Evolutionary conservation across 108 stramenopile genomes (phyloP), one percentile per base, ranked within the genome.

Genomic region (Poteriospumella lacustris): DNA sequence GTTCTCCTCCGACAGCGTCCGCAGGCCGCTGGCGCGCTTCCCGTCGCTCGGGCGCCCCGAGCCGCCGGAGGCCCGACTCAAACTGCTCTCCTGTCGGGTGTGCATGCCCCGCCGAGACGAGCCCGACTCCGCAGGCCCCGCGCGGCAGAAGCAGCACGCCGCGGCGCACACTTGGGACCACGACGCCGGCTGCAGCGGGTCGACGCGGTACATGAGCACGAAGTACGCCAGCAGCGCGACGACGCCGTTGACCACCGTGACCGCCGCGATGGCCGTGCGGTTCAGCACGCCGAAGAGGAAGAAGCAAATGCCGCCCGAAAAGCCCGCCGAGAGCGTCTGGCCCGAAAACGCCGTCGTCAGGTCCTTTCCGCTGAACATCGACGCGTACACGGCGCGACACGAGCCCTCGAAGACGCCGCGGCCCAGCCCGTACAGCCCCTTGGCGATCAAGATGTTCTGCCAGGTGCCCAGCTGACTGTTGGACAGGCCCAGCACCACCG

Each of bases 361-460:
- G 31, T 64, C 60, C 5, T 24, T 64, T 5, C 60, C 60, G 3
- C 33, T 33, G 31, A 64, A 64, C 60, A 64, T 64, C 31, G 15
- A 33, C 3, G 60, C 60, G 36, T 64, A 64, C 9, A 64, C 60
- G 9, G 60, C 60, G 15, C 60, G 15, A 33, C 60, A 64, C 28
- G 60, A 64, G 15, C 60, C 60, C 31, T 64, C 60, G 36, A 64
- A 64, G 33, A 64, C 60, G 3, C 60, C 60, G 28, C 60, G 60
- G 15, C 60, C 60, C 15, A 64, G 60, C 36, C 60, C 60, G 31
- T 64, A 64, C 31, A 64, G 36, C 15, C 60, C 60, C 60, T 64
- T 64, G 29, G 36, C 24, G 31, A 64, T 33, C 60, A 64, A 33
- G 9, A 64, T 64, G 9, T 3, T 34, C 28, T 5, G 29, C 60